Base-by-base conservation (phyloP, 2,329 filamentous ascomycete genomes). In the Aspergillus sp. region DNA sequence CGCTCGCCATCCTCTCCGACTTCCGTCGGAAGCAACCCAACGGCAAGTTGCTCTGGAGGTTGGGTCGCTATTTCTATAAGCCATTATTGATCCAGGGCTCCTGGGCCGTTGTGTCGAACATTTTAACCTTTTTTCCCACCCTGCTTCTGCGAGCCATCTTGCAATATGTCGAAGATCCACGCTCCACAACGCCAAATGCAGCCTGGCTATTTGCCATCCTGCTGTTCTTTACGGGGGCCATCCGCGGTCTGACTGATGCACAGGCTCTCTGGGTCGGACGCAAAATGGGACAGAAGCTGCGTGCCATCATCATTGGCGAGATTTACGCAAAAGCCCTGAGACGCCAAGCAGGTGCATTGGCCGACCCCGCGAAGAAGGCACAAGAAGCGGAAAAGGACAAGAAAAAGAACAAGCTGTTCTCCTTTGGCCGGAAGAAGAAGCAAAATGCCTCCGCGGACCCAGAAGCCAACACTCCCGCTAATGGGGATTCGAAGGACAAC, bases 181-280 rank as follows among this genome's bases (percentile, higher is more conserved):
- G 80, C 1, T 73, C 75, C 3, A 85, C 85, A 0, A 90, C 93
- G 0, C 71, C 78, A 43, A 97, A 93, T 63, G 89, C 95, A 12
- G 83, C 94, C 26, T 98, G 93, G 93, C 81, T 98, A 43, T 95
- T 91, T 59, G 93, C 97, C 41, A 88, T 94, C 41, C 76, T 95
- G 2, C 79, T 98, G 5, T 91, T 94, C 36, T 75, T 89, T 36
- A 85, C 90, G 5, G 89, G 93, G 49, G 77, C 86, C 36, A 71
- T 93, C 27, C 86, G 89, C 48, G 93, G 91, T 4, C 75, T 94
- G 26, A 83, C 83, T 30, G 88, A 93, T 66, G 87, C 86, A 19
- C 86, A 93, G 65, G 87, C 88, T 6, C 76, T 98, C 0, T 98
- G 88, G 86, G 85, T 94, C 49, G 93, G 93, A 10, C 85, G 93